Conservation (phyloP, 768 basidiomycete genomes). For the Xerocomus spinulosus region DNA sequence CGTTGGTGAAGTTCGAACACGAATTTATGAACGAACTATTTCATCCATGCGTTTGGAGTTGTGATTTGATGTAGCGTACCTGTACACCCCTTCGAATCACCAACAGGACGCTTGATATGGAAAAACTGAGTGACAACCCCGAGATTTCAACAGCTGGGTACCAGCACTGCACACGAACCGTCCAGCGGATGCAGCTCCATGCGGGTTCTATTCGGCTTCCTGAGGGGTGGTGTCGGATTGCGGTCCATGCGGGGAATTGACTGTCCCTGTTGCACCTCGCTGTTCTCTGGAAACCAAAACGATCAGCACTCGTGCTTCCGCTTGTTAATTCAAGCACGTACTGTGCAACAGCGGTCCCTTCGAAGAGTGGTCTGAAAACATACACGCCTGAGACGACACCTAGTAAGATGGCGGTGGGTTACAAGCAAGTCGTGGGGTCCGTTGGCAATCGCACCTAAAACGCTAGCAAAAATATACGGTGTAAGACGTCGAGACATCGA, state of each 20-base stretch:
- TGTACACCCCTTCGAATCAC: constrained; percentile 12
- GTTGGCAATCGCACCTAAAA: constrained; percentile 42
- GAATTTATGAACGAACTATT: constrained; percentile 4
- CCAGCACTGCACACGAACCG: not conserved
- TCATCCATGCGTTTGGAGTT: constrained; percentile 2
- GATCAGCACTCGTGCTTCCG: not conserved
- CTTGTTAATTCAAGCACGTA: constrained; percentile 4
- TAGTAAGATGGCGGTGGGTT: constrained; percentile 22
- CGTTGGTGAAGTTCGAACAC: constrained; percentile 18
- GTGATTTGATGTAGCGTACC: constrained; percentile 7
- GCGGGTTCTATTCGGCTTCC: constrained; percentile 9
- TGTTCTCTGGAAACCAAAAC: constrained; percentile 11
- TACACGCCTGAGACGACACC: constrained; percentile 62
- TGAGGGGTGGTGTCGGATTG: constrained; percentile 3
- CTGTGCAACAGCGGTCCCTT: constrained; percentile 11
- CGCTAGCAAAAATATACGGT: constrained; percentile 52
- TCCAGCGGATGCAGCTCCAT: not conserved
- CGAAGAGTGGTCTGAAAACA: constrained; percentile 54
- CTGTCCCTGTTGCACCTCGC: not conserved
- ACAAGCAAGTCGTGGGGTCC: constrained; percentile 3
- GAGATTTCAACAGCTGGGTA: not conserved
- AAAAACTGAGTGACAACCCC: not conserved
- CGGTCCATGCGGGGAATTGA: constrained; percentile 1
- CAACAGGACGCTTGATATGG: not conserved
- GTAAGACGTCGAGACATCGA: constrained; percentile 37